Base-by-base conservation (phyloP, 1,139 yeast genomes). In the Diutina sp. region DNA sequence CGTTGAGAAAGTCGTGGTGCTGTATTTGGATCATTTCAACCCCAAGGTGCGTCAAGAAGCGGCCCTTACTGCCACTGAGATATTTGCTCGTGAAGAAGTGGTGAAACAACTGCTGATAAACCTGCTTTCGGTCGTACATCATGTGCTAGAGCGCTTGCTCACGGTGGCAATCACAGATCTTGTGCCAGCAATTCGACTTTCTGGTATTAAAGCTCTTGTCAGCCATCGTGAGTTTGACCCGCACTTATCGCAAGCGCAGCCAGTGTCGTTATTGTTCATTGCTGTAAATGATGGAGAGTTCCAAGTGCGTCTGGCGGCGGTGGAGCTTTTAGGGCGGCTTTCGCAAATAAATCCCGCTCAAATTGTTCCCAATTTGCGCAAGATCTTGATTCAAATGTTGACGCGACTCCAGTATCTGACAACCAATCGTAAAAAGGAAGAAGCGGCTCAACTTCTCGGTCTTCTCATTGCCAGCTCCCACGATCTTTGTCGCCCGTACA, bases 161-260 rank as follows among this genome's bases (percentile, higher is more conserved):
- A 82, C 96, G 0, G 79, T 90, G 5, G 90, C 96, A 2, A 87
- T 93, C n/a, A 88, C 97, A 0, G 99, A 95, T 63, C 90, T 96
- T 0, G 78, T 80, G 14, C 83, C 90, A 0, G 97, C 90, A 57
- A 89, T 91, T 53, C 74, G 99, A 57, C 72, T 87, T 14, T 91
- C 88, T 59, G 90, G 95, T 0, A 73, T 95, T 58, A 79, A 79
- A 55, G 79, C 93, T 54, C 73, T 95, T 54, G 74, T 71, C 6
- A 67, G 70, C 52, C 89, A 88, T 46, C 81, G 84, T 2, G 79
- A 80, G 58, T 87, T 93, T 65, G 97, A 93, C 65, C 90, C 97
- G 0, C 99, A 93, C 64, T 72, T 95, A 54, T 89, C 97, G 0
- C 98, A 93, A 68, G 96, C 97, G 0, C 96, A 87, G 60, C 91